Conservation (phyloP, 2,329 filamentous ascomycete genomes). For the Lachnum nothofagi region DNA sequence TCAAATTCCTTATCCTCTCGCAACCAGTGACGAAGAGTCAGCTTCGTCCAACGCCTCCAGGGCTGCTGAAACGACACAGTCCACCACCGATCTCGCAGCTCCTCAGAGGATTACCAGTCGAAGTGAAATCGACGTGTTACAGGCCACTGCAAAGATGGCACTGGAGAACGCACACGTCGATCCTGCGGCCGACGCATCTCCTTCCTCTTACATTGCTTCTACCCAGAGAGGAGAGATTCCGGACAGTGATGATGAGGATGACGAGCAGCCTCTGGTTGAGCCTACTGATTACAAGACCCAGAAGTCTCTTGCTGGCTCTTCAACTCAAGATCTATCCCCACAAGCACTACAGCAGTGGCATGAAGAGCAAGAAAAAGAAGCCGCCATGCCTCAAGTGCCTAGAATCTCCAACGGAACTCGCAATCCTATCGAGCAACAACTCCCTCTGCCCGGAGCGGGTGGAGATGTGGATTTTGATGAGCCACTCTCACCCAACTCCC, state of each 20-base stretch:
- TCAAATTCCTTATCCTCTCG: background rate
- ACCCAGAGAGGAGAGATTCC: conserved; percentile 1
- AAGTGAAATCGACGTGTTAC: background rate
- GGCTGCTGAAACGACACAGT: too few relatives aligned
- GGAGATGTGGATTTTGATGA: background rate
- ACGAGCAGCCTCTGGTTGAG: too few relatives aligned
- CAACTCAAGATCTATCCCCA: too few relatives aligned
- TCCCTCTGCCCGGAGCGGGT: too few relatives aligned
- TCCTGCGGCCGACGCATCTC: background rate
- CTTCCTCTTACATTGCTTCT: background rate
- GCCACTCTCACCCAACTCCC: background rate
- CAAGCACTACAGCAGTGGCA: too few relatives aligned
- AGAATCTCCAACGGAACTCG: too few relatives aligned
- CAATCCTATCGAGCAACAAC: too few relatives aligned
- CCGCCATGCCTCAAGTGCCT: too few relatives aligned
- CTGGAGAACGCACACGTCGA: background rate
- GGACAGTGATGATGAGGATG: conserved; percentile 13
- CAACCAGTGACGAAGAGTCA: too few relatives aligned
- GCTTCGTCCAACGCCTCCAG: too few relatives aligned
- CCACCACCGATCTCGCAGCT: background rate
- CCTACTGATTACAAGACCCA: too few relatives aligned
- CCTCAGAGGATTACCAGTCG: background rate
- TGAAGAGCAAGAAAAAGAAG: too few relatives aligned
- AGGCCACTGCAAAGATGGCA: background rate
- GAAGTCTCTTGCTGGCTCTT: background rate